Base-by-base conservation (phyloP, 331 rosid species). In the Arachis monticola region DNA sequence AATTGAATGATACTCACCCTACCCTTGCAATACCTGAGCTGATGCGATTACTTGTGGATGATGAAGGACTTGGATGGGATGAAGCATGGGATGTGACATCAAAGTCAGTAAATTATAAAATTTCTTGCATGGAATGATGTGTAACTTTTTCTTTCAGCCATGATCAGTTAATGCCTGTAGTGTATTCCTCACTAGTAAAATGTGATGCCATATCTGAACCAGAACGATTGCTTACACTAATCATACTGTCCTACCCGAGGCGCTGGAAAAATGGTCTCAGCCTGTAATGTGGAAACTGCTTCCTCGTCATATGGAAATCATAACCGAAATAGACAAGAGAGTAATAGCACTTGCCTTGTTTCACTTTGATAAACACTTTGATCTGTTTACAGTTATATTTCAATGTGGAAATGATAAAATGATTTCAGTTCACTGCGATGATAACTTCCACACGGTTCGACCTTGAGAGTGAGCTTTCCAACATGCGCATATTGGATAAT, bases 161-260 rank as follows among this genome's bases (percentile, higher is more conserved):
- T 27, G 30, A 27, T 27, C 30, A 1, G 30, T 27, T 27, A 27
- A 27, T 27, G 30, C 30, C 30, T 27, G 17, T 64, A 31, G 65
- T 58, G 62, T 17, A 50, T 66, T 69, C 63, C 40, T 79, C 51
- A 30, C 44, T 62, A 69, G 77, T 79, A 80, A 78, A 74, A 64
- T 44, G 17, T 60, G 73, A 76, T 71, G 84, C 44, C 73, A 79
- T 70, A 51, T 78, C 70, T 83, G 77, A 80, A 87, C 64, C 93
- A 95, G 99, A 96, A 92, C 99, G n/a, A 64, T 95, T 70, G 97
- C 97, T 46, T 95, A 95, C 81, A 95, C 99, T 45, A 95, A 95
- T 81, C 99, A 95, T 85, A 95, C 99, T 27, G 99, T 95, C 75
- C 99, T 95, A 77, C 97, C 99, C 42, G 99, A 95, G 89, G 99